These are phyloP conservation scores for Colletotrichum sp. DNA, from an alignment of 2,329 filamentous ascomycete species.

Conservation along the genomic window DNA sequence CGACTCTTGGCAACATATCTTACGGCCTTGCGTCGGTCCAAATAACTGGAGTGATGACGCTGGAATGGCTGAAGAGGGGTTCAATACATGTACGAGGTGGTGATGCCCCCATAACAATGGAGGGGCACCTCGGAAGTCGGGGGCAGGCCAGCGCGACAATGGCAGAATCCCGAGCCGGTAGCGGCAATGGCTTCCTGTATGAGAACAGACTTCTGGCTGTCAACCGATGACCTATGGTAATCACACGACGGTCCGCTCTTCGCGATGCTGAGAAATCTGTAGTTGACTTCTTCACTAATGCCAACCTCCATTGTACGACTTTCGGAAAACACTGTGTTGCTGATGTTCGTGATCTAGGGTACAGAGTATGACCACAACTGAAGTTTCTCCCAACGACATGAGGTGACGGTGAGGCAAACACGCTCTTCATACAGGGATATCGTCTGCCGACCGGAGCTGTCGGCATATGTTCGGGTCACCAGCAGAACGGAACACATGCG, in stretches of 20 bases:
- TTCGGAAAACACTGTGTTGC: background rate
- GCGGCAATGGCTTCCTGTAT: no score
- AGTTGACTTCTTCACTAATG: background rate
- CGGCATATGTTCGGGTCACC: constrained; percentile 1
- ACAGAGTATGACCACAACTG: background rate
- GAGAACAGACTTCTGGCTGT: background rate
- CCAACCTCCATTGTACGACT: background rate
- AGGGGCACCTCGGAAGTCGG: background rate
- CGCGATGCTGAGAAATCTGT: background rate
- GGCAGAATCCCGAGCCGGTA: background rate
- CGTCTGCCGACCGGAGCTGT: background rate
- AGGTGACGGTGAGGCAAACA: background rate
- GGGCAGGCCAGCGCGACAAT: no score
- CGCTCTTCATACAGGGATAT: background rate
- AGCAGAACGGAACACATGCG: background rate
- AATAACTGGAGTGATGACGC: background rate
- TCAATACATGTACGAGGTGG: background rate
- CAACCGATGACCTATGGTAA: background rate
- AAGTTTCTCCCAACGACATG: background rate
- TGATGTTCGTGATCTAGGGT: background rate
- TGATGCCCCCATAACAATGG: background rate
- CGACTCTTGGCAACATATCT: background rate
- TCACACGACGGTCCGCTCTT: background rate
- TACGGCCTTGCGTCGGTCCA: constrained; percentile 16
- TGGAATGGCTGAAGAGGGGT: background rate